A percentile compares a stretch with the other conserved stretches of the same genome.
Evolutionary conservation across 805 yeast genomes (phyloP).

Genomic region (Wickerhamiella nectarea): DNA sequence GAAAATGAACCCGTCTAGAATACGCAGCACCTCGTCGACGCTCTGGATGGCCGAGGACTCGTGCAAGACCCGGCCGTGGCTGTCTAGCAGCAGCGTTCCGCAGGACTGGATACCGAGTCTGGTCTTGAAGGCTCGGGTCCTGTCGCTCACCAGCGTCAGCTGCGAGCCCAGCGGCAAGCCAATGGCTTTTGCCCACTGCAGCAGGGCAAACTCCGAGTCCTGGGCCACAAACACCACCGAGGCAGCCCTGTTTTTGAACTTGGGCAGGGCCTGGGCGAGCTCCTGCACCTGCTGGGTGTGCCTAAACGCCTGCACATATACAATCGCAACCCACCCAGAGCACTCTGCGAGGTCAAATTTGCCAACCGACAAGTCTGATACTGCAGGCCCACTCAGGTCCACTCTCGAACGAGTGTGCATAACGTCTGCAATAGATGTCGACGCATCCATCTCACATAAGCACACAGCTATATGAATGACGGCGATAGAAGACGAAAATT

Average conservation of each 20-base stretch:
- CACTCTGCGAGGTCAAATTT: slow-evolving; percentile 87
- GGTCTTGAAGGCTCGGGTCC: slow-evolving; percentile 91
- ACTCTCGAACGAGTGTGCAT: neutral
- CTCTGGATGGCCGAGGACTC: slow-evolving; percentile 99
- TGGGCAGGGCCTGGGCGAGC: slow-evolving; percentile 87
- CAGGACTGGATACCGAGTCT: slow-evolving; percentile 95
- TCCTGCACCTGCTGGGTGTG: slow-evolving; percentile 99
- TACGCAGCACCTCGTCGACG: slow-evolving; percentile 95
- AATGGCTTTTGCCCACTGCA: slow-evolving; percentile 96
- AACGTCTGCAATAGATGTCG: neutral
- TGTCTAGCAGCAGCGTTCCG: slow-evolving; percentile 97
- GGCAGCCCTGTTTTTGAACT: slow-evolving; percentile 75
- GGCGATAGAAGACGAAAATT: slow-evolving; percentile 6
- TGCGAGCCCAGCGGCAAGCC: slow-evolving; percentile 97
- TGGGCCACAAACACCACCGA: slow-evolving; percentile 93
- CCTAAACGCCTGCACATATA: slow-evolving; percentile 97
- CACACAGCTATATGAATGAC: slow-evolving; percentile 5
- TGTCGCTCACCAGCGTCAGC: slow-evolving; percentile 94
- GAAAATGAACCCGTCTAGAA: slow-evolving; percentile 98
- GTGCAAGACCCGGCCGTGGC: slow-evolving; percentile 89
- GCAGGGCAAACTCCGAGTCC: slow-evolving; percentile 92
- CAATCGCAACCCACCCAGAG: slow-evolving; percentile 95
- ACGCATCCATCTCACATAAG: neutral
- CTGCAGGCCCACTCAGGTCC: slow-evolving; percentile 86
- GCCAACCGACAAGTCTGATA: slow-evolving; percentile 90